A percentile compares a stretch with the other conserved stretches of the same genome.
phyloP scores from a whole-genome alignment of 2,329 filamentous ascomycete species.

The Bimuria novae-zelandiae region DNA sequence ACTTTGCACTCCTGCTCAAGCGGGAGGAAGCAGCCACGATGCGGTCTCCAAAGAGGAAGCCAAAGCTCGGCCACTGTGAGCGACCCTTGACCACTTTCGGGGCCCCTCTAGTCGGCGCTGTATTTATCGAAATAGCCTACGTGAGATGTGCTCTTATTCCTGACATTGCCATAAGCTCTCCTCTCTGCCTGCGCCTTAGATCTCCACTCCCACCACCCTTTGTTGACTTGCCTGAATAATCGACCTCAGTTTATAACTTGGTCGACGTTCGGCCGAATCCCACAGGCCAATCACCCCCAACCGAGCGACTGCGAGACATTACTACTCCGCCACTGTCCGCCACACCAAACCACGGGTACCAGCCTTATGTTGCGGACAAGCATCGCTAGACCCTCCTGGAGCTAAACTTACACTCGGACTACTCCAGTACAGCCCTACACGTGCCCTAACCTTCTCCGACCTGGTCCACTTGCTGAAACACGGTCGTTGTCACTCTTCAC shows the following conservation, averaged over 20 bases:
- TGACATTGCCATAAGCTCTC: constrained; percentile 29
- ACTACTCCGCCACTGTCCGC: constrained; percentile 44
- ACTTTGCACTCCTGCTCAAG: constrained; percentile 39
- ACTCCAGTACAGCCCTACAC: constrained; percentile 30
- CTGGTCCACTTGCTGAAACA: constrained; percentile 38
- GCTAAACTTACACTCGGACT: constrained; percentile 40
- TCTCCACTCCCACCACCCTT: constrained; percentile 17
- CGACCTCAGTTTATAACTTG: constrained; percentile 31
- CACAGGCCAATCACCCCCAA: constrained; percentile 38
- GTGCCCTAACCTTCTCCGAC: constrained; percentile 30
- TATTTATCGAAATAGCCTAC: constrained; percentile 9
- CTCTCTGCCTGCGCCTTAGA: constrained; percentile 35
- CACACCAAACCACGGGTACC: constrained; percentile 37
- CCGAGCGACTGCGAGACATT: constrained; percentile 39
- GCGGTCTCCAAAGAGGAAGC: constrained; percentile 31
- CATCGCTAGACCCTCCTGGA: constrained; percentile 31
- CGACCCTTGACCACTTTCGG: constrained; percentile 25
- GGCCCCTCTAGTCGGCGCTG: constrained; percentile 19
- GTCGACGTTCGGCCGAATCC: too few relatives aligned
- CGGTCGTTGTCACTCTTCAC: constrained; percentile 33
- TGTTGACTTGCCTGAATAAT: constrained; percentile 19
- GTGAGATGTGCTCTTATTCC: constrained; percentile 28
- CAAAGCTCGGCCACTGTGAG: constrained; percentile 32
- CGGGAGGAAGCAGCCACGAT: constrained; percentile 27
- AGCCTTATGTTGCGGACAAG: constrained; percentile 44